phyloP scores from a whole-genome alignment of 345 rosid species.

The Dipteronia sinensis region DNA sequence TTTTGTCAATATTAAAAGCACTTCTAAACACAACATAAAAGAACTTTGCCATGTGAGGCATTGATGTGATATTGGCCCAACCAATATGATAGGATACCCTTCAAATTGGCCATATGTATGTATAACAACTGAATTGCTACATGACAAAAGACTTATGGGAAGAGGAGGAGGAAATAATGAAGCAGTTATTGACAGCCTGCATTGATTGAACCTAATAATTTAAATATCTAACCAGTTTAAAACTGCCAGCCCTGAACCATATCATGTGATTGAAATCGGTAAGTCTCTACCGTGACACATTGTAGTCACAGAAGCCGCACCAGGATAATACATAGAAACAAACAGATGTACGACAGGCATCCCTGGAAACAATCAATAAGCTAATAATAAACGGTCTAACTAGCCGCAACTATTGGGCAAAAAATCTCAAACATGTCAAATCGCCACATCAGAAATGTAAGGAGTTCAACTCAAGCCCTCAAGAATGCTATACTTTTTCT shows the following conservation, averaged over 20 bases:
- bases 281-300: not conserved
- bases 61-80: constrained; percentile 19
- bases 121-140: constrained; percentile 8
- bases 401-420: not conserved
- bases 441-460: not conserved
- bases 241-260: constrained; percentile 9
- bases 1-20: not conserved
- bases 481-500: not conserved
- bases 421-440: constrained; percentile 19
- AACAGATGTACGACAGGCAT: not conserved
- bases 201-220: constrained; percentile 20
- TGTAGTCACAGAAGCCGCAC: not conserved
- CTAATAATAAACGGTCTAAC: not conserved
- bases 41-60: constrained; percentile 14
- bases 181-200: constrained; percentile 16
- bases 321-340: not conserved
- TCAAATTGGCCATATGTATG: constrained; percentile 21
- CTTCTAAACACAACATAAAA: not conserved
- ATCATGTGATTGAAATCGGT: not conserved
- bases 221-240: constrained; percentile 4
- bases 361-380: not conserved
- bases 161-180: constrained; percentile 18
- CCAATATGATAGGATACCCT: constrained; percentile 10
- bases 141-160: constrained; percentile 20
- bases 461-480: not conserved